Conservation (phyloP, 1,284 basidiomycete species). For the Lentinula novae-zelandiae region DNA sequence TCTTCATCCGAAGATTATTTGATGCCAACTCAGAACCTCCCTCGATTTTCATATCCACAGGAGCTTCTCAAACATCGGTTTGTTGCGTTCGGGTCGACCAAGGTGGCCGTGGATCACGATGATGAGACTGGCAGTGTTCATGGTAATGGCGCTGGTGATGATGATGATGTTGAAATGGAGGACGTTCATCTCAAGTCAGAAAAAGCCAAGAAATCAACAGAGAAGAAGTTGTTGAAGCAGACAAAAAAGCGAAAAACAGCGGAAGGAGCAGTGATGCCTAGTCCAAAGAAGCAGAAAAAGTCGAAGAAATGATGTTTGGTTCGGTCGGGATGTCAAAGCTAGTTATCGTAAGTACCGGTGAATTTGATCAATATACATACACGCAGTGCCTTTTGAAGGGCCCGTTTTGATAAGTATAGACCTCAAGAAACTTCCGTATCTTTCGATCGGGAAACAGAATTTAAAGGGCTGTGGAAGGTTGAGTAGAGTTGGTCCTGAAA, state of each 20-base stretch:
- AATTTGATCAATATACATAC: no score
- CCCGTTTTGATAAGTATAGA: not conserved
- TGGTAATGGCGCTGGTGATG: slow-evolving; percentile 7
- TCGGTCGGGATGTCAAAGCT: no score
- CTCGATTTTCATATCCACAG: slow-evolving; percentile 53
- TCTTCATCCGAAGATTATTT: slow-evolving; percentile 20
- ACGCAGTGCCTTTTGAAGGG: no score
- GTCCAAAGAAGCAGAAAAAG: slow-evolving; percentile 10
- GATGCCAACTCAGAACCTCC: slow-evolving; percentile 40
- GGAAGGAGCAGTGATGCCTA: slow-evolving; percentile 4
- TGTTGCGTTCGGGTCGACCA: slow-evolving; percentile 15
- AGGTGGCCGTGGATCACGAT: not conserved
- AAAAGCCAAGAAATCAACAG: not conserved
- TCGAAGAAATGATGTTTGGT: not conserved
- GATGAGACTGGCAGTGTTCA: not conserved
- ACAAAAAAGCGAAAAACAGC: slow-evolving; percentile 3
- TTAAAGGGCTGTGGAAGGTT: not conserved
- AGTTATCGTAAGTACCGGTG: no score
- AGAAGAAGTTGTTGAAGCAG: slow-evolving; percentile 5
- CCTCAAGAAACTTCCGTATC: not conserved
- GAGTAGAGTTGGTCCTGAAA: not conserved
- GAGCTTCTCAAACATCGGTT: slow-evolving; percentile 59
- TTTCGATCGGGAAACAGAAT: not conserved
- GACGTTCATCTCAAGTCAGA: not conserved
- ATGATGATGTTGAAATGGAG: not conserved